phyloP scores from a whole-genome alignment of 2,329 filamentous ascomycete species.

The Dothideomycetidae sp. region DNA sequence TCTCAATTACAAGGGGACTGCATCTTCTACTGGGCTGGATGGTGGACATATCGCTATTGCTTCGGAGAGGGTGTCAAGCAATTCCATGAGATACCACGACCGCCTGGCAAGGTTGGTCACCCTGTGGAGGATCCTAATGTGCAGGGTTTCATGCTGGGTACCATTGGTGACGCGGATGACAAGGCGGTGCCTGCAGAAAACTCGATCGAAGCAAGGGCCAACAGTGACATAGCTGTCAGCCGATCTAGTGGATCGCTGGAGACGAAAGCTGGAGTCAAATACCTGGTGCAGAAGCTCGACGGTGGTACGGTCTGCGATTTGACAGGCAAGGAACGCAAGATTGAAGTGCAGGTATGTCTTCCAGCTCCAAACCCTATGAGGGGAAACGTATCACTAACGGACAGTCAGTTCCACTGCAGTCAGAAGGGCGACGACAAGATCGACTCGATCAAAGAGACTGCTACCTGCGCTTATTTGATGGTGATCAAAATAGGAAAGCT shows the following conservation, averaged over 20 bases:
- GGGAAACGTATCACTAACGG: not conserved
- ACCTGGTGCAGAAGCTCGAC: slow-evolving; percentile 67
- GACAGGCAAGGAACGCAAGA: slow-evolving; percentile 64
- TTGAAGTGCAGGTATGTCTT: slow-evolving; percentile 55
- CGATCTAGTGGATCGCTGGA: slow-evolving; percentile 39
- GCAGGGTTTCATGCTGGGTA: slow-evolving; percentile 63
- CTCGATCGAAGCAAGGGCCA: slow-evolving; percentile 7
- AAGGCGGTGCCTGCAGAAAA: slow-evolving; percentile 14
- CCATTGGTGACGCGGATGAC: slow-evolving; percentile 19
- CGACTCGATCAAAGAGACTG: slow-evolving; percentile 83
- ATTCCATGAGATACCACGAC: slow-evolving; percentile 68
- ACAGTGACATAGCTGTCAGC: slow-evolving; percentile 16
- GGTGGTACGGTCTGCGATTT: slow-evolving; percentile 76
- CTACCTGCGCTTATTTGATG: slow-evolving; percentile 87
- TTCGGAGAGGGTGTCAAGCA: slow-evolving; percentile 78
- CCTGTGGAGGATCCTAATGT: slow-evolving; percentile 63
- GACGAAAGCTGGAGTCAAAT: slow-evolving; percentile 69
- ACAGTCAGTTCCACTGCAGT: slow-evolving; percentile 54
- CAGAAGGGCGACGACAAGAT: slow-evolving; percentile 64
- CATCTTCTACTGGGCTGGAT: slow-evolving; percentile 71
- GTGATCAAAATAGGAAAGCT: slow-evolving; percentile 78
- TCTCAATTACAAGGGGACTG: slow-evolving; percentile 64
- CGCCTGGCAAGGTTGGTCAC: slow-evolving; percentile 49
- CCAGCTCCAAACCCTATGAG: not conserved
- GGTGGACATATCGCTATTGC: slow-evolving; percentile 96